phyloP scores from a whole-genome alignment of 805 yeast genomes.

The Ogataea minuta region DNA sequence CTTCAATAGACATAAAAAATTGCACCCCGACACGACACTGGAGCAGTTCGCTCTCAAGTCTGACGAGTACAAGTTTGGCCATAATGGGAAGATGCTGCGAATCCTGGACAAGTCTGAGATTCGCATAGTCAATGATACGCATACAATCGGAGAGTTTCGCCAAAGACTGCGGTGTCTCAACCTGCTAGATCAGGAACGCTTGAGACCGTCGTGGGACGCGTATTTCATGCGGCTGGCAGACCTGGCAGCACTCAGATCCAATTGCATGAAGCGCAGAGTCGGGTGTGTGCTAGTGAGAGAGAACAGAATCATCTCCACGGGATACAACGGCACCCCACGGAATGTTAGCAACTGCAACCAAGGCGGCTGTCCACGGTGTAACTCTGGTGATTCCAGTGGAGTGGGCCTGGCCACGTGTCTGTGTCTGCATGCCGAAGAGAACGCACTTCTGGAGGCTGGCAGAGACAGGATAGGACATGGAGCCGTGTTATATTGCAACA shows the following conservation, averaged over 20 bases:
- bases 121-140: conserved; percentile 53
- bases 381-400: conserved; percentile 63
- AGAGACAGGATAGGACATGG: conserved; percentile 70
- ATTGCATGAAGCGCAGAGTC: conserved; percentile 96
- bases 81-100: conserved; percentile 34
- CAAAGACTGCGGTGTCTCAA: conserved; percentile 40
- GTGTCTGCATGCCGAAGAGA: conserved; percentile 96
- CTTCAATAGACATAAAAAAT: conserved; percentile 32
- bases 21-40: conserved; percentile 11
- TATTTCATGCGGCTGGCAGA: conserved; percentile 94
- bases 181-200: conserved; percentile 50
- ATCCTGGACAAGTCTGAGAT: conserved; percentile 50
- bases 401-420: conserved; percentile 75
- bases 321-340: conserved; percentile 96
- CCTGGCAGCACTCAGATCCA: conserved; percentile 86
- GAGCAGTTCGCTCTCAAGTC: conserved; percentile 19
- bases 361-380: conserved; percentile 94
- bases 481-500: conserved; percentile 83
- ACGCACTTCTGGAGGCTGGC: conserved; percentile 92
- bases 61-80: conserved; percentile 11
- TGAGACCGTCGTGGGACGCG: conserved; percentile 94
- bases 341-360: conserved; percentile 85
- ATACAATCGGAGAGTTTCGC: conserved; percentile 37
- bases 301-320: conserved; percentile 87
- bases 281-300: conserved; percentile 94